phyloP scores from a whole-genome alignment of 441 rosid genomes.

The Daphne laureola region DNA sequence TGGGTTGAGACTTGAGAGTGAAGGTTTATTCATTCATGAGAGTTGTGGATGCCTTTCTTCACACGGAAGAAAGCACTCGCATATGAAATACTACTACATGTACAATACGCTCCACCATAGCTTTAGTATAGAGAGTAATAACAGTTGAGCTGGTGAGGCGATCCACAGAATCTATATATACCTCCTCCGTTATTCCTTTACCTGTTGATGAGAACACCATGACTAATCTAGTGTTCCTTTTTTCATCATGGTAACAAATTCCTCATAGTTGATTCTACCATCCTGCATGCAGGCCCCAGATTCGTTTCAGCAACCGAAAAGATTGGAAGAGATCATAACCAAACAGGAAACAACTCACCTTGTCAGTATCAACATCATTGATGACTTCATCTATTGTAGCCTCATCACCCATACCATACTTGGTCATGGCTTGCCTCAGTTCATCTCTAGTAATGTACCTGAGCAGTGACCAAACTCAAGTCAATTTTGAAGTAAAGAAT shows the following conservation, averaged over 20 bases:
- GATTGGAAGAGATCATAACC: background rate
- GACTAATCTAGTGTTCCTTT: conserved; percentile 33
- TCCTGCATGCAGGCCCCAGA: conserved; percentile 24
- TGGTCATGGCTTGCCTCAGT: conserved; percentile 61
- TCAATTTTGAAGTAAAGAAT: background rate
- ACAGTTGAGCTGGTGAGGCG: no score
- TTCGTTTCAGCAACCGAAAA: background rate
- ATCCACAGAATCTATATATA: no score
- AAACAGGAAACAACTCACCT: conserved; percentile 16
- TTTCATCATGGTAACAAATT: conserved; percentile 62
- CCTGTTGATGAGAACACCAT: no score
- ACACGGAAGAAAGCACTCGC: no score
- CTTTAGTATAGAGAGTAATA: no score
- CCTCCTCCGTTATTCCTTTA: no score
- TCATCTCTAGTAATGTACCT: conserved; percentile 88
- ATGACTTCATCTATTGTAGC: conserved; percentile 66
- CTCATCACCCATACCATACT: conserved; percentile 78
- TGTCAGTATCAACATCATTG: conserved; percentile 55
- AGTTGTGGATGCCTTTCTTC: no score
- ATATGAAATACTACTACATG: no score
- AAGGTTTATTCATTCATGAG: no score
- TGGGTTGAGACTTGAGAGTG: no score
- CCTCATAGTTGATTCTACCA: conserved; percentile 52
- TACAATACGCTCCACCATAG: no score
- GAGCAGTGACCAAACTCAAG: background rate